These are phyloP conservation scores for Chlamydomonas reinhardtii DNA, from an alignment of 163 green algal species.

Conservation along the genomic window DNA sequence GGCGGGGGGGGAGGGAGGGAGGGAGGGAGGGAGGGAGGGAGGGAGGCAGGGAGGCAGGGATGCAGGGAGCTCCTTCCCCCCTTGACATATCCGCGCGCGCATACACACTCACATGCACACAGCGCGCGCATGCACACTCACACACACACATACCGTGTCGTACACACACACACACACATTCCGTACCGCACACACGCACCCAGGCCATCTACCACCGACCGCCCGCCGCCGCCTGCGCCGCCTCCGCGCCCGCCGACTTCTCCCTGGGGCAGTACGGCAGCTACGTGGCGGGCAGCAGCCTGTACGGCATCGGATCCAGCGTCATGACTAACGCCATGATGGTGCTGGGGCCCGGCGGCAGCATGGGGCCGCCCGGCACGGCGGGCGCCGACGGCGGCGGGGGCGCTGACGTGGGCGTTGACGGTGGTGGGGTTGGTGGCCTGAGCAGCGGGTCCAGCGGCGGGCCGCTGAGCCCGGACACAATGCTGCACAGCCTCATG, in stretches of 20 bases:
- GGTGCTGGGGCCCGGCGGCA: too few relatives aligned
- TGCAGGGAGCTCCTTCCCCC: not conserved
- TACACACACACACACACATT: too few relatives aligned
- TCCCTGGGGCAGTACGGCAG: not conserved
- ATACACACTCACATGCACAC: too few relatives aligned
- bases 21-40: not conserved
- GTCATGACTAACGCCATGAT: too few relatives aligned
- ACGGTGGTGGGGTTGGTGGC: not conserved
- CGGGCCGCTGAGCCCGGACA: slow-evolving; percentile 43
- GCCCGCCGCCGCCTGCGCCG: slow-evolving; percentile 8
- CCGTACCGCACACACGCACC: too few relatives aligned
- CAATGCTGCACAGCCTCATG: slow-evolving; percentile 15
- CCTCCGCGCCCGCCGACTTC: slow-evolving; percentile 23
- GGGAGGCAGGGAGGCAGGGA: not conserved
- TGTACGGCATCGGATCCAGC: too few relatives aligned
- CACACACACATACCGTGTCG: too few relatives aligned
- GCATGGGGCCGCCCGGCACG: too few relatives aligned
- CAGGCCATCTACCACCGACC: slow-evolving; percentile 55
- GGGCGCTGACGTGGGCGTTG: too few relatives aligned
- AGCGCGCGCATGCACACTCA: too few relatives aligned
- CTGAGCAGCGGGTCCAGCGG: slow-evolving; percentile 8
- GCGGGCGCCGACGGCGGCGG: not conserved
- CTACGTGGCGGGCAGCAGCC: too few relatives aligned
- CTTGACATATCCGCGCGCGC: too few relatives aligned
- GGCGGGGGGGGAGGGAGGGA: not conserved